Percentiles rank a stretch among this genome's conserved stretches.
These are phyloP conservation scores for Thelephora aurantiotincta DNA, from an alignment of 768 basidiomycete genomes.

Conservation along the genomic window DNA sequence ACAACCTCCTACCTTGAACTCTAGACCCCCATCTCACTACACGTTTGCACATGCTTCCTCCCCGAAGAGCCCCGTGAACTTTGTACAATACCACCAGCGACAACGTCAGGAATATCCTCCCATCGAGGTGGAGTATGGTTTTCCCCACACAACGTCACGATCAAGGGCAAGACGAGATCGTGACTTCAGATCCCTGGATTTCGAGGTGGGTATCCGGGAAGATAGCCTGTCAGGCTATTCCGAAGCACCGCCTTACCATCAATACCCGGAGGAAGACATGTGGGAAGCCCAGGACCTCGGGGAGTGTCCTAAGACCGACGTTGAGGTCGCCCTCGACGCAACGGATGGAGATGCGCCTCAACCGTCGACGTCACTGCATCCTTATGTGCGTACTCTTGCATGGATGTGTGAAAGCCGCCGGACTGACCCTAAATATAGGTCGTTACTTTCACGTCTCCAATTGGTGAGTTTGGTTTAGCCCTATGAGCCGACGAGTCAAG, in stretches of 20 bases:
- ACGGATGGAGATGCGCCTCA: slow-evolving; percentile 4
- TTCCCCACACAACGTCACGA: too few species aligned
- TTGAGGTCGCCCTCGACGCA: neutral
- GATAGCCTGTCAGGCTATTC: too few species aligned
- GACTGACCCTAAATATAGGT: slow-evolving; percentile 10
- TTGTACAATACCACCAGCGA: neutral
- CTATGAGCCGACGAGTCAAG: neutral
- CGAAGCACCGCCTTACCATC: too few species aligned
- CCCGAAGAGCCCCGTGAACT: neutral
- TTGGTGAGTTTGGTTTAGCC: slow-evolving; percentile 14
- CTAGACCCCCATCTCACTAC: neutral
- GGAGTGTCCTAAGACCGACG: neutral
- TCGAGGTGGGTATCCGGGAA: too few species aligned
- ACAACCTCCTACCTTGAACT: slow-evolving; percentile 9
- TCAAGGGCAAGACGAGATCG: too few species aligned
- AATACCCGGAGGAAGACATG: too few species aligned
- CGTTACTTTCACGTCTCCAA: slow-evolving; percentile 25
- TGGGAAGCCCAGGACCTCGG: slow-evolving; percentile 1
- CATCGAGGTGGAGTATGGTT: neutral
- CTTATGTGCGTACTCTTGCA: slow-evolving; percentile 14
- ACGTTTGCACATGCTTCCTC: neutral
- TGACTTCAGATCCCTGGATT: too few species aligned
- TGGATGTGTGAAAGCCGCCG: neutral
- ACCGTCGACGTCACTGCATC: slow-evolving; percentile 9
- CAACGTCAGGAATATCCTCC: neutral